phyloP scores from a whole-genome alignment of 208 protist species.

The Crithidia expoeki region DNA sequence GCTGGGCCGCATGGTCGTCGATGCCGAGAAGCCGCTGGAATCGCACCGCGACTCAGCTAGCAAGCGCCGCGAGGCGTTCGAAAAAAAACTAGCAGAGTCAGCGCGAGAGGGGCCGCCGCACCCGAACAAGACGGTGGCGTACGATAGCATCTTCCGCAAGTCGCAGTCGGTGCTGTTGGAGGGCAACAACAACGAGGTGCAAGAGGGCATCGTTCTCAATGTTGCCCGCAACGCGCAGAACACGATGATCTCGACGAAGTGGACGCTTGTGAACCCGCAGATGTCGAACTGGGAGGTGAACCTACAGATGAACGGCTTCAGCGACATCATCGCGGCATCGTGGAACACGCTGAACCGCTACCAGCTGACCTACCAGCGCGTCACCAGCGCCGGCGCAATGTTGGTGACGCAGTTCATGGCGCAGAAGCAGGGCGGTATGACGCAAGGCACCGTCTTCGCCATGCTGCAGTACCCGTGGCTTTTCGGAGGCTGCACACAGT shows the following conservation, averaged over 20 bases:
- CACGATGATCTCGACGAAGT: constrained; percentile 86
- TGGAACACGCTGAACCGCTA: constrained; percentile 89
- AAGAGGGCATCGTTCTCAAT: constrained; percentile 81
- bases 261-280: constrained; percentile 73
- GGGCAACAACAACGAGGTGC: constrained; percentile 64
- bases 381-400: constrained; percentile 75
- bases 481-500: constrained; percentile 78
- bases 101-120: constrained; percentile 55
- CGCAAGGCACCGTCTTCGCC: constrained; percentile 78
- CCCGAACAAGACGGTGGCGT: constrained; percentile 58
- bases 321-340: constrained; percentile 74
- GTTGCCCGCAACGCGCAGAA: constrained; percentile 82
- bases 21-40: constrained; percentile 80
- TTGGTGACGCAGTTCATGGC: constrained; percentile 88
- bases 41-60: constrained; percentile 37
- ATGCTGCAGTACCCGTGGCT: constrained; percentile 91
- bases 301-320: constrained; percentile 91
- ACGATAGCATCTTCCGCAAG: constrained; percentile 79
- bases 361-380: constrained; percentile 89
- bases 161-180: constrained; percentile 70
- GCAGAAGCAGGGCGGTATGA: constrained; percentile 82
- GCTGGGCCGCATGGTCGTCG: constrained; percentile 69
- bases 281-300: constrained; percentile 88
- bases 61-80: constrained; percentile 57
- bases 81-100: constrained; percentile 78